A percentile compares a stretch with the other conserved stretches of the same genome.
Conservation (phyloP, 2,329 filamentous ascomycete species). For the Scytalidium sp. region DNA sequence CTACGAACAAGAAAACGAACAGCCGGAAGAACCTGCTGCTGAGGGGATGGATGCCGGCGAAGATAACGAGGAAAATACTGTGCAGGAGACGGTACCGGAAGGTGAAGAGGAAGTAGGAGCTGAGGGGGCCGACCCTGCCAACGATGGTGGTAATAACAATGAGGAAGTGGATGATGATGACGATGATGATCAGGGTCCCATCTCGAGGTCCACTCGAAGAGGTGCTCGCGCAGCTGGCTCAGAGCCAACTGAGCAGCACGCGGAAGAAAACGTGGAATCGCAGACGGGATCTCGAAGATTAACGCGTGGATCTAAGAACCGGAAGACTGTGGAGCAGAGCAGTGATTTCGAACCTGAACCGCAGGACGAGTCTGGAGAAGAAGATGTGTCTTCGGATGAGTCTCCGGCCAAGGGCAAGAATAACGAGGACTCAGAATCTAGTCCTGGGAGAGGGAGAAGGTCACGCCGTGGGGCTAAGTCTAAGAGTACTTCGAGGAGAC, state of each 20-base stretch:
- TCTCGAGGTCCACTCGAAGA: constrained; percentile 40
- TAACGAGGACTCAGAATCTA: constrained; percentile 37
- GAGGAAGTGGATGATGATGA: constrained; percentile 28
- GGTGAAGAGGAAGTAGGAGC: constrained; percentile 17
- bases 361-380: constrained; percentile 48
- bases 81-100: constrained; percentile 22
- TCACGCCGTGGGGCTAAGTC: constrained; percentile 33
- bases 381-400: constrained; percentile 36
- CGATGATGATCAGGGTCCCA: constrained; percentile 20
- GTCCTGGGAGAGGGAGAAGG: constrained; percentile 47
- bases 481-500: constrained; percentile 43
- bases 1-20: constrained; percentile 17
- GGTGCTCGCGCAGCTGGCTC: constrained; percentile 32
- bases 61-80: constrained; percentile 12
- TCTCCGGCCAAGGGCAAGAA: constrained; percentile 30
- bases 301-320: constrained; percentile 21
- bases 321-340: constrained; percentile 23
- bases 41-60: constrained; percentile 18
- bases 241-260: constrained; percentile 14
- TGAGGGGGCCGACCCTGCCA: constrained; percentile 11
- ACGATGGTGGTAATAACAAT: constrained; percentile 4
- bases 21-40: constrained; percentile 10
- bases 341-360: constrained; percentile 29
- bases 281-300: constrained; percentile 23
- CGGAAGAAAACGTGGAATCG: constrained; percentile 46